These are phyloP conservation scores for Paramecium sonneborni DNA, from an alignment of 73 alveolate genomes.

Conservation along the genomic window DNA sequence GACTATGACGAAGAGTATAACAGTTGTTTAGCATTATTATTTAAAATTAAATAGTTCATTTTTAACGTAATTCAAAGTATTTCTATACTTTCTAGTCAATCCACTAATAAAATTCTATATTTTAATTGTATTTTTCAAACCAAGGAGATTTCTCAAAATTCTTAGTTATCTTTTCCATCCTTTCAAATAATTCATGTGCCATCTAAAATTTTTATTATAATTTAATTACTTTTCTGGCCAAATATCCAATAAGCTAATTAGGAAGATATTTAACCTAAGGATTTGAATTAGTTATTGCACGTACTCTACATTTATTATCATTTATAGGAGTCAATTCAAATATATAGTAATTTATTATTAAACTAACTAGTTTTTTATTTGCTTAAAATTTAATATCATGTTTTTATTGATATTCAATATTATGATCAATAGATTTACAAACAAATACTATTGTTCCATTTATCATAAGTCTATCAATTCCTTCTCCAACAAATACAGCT, in stretches of 20 bases:
- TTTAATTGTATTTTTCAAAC: not conserved
- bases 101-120: slow-evolving; percentile 13
- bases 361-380: slow-evolving; percentile 22
- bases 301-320: not conserved
- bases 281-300: slow-evolving; percentile 1
- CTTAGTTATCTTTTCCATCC: slow-evolving; percentile 6
- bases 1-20: not conserved
- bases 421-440: slow-evolving; percentile 38
- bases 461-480: slow-evolving; percentile 41
- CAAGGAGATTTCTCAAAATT: slow-evolving; percentile 54
- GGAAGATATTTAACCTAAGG: slow-evolving; percentile 40
- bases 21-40: slow-evolving; percentile 36
- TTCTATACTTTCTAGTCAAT: slow-evolving; percentile 25
- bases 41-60: slow-evolving; percentile 33
- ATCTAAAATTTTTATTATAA: not conserved
- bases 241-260: not conserved
- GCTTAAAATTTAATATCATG: slow-evolving; percentile 6
- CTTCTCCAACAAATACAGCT: slow-evolving; percentile 49
- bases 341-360: not conserved
- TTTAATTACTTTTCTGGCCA: slow-evolving; percentile 23
- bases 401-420: not conserved
- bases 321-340: slow-evolving; percentile 43
- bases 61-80: slow-evolving; percentile 40
- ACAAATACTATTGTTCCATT: slow-evolving; percentile 50
- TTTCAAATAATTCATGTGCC: slow-evolving; percentile 29